Evolutionary conservation across 768 basidiomycete genomes (phyloP).

Genomic region (Lactifluus volemus): DNA sequence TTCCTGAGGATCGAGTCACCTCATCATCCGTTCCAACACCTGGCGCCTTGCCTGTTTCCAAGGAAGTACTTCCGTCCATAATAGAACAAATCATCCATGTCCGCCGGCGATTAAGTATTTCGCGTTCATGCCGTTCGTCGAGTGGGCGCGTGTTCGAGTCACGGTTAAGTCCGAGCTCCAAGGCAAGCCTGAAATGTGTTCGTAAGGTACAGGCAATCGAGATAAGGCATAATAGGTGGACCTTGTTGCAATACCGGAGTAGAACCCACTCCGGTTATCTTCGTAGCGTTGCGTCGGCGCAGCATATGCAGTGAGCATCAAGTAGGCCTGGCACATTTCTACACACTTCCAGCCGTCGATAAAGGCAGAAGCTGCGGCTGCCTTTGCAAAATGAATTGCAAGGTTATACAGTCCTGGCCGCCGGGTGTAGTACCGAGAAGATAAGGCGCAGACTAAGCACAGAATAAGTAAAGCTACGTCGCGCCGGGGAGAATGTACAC

Average conservation of each 20-base stretch:
- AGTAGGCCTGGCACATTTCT: slow-evolving; percentile 74
- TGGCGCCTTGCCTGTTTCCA: slow-evolving; percentile 66
- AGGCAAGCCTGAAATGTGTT: slow-evolving; percentile 44
- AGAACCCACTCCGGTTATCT: slow-evolving; percentile 65
- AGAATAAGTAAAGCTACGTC: background rate
- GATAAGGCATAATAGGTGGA: slow-evolving; percentile 20
- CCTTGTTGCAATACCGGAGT: slow-evolving; percentile 65
- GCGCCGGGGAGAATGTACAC: slow-evolving; percentile 20
- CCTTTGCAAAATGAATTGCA: slow-evolving; percentile 54
- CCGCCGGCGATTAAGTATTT: slow-evolving; percentile 60
- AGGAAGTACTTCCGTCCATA: slow-evolving; percentile 66
- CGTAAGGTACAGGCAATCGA: background rate
- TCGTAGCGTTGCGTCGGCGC: slow-evolving; percentile 55
- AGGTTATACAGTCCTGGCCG: slow-evolving; percentile 47
- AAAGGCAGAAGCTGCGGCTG: slow-evolving; percentile 49
- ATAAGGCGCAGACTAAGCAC: slow-evolving; percentile 54
- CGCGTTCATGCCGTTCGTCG: slow-evolving; percentile 50
- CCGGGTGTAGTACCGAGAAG: slow-evolving; percentile 53
- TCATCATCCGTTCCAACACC: slow-evolving; percentile 62
- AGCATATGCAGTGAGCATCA: slow-evolving; percentile 57
- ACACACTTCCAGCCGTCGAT: slow-evolving; percentile 56
- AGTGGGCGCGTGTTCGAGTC: slow-evolving; percentile 33
- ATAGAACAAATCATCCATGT: slow-evolving; percentile 73
- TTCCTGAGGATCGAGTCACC: slow-evolving; percentile 26
- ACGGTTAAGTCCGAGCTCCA: slow-evolving; percentile 61